phyloP scores from a whole-genome alignment of 495 filamentous ascomycete genomes.

The Daldinia bambusicola region DNA sequence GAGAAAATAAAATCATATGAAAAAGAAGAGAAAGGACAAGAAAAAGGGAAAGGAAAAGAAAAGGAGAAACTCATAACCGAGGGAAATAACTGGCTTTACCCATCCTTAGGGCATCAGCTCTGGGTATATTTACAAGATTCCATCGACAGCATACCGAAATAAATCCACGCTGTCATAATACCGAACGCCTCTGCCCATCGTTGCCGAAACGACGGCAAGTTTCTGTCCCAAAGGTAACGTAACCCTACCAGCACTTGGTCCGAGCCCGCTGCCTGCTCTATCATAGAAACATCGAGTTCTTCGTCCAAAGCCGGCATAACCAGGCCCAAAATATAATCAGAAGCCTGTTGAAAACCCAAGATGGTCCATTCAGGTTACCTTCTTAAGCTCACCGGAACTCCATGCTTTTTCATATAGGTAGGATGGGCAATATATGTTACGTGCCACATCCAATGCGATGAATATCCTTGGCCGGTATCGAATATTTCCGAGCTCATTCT shows the following conservation, averaged over 20 bases:
- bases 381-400: conserved; percentile 18
- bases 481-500: conserved; percentile 17
- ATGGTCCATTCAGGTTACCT: not conserved
- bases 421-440: not conserved
- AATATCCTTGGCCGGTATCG: not conserved
- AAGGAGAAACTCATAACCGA: conserved; percentile 14
- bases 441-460: conserved; percentile 14
- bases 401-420: conserved; percentile 23
- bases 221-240: conserved; percentile 43
- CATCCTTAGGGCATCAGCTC: conserved; percentile 22
- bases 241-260: conserved; percentile 52
- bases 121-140: conserved; percentile 43
- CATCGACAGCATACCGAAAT: conserved; percentile 19
- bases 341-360: conserved; percentile 9
- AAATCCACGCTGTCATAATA: conserved; percentile 25
- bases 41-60: not conserved
- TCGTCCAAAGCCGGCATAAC: conserved; percentile 24
- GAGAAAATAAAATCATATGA: not conserved
- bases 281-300: conserved; percentile 36
- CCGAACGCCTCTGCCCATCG: conserved; percentile 45
- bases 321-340: conserved; percentile 29
- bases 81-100: conserved; percentile 30
- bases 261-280: conserved; percentile 49
- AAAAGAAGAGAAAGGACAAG: not conserved
- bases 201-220: conserved; percentile 45